Percentiles rank a stretch among this genome's conserved stretches.
These are phyloP conservation scores for Pyrrhoderma noxium DNA, from an alignment of 1,284 basidiomycete species.

Conservation along the genomic window DNA sequence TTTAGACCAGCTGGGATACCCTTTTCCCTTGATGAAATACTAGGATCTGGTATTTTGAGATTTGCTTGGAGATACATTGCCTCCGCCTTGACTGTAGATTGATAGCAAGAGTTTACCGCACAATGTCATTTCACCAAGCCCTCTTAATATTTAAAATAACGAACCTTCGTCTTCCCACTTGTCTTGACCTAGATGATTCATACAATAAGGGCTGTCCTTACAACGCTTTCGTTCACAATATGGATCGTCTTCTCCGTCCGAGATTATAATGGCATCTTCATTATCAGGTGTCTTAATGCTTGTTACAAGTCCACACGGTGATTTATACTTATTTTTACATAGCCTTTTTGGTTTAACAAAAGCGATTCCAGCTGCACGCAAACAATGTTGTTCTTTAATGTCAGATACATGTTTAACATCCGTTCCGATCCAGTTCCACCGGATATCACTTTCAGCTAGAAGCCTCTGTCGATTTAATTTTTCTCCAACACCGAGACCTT, in stretches of 20 bases:
- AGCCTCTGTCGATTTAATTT: constrained; percentile 51
- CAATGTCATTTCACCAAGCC: constrained; percentile 21
- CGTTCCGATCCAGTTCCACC: constrained; percentile 75
- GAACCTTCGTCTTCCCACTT: constrained; percentile 64
- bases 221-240: constrained; percentile 61
- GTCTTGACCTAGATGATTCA: constrained; percentile 80
- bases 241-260: constrained; percentile 50
- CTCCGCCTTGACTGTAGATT: constrained; percentile 41
- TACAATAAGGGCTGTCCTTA: constrained; percentile 69
- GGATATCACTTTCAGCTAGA: constrained; percentile 36
- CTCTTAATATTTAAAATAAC: constrained; percentile 17
- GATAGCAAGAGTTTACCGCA: neutral
- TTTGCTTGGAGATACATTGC: constrained; percentile 46
- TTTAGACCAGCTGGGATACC: constrained; percentile 69
- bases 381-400: constrained; percentile 58
- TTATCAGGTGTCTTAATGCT: constrained; percentile 21
- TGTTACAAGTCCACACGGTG: neutral
- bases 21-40: constrained; percentile 40
- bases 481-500: constrained; percentile 52
- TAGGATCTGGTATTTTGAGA: constrained; percentile 48
- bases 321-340: constrained; percentile 46
- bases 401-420: constrained; percentile 46
- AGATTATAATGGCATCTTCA: constrained; percentile 60
- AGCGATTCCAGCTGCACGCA: constrained; percentile 62
- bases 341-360: constrained; percentile 38